Evolutionary conservation across 441 rosid genomes (phyloP), one percentile per base, ranked within the genome.

Genomic region (Pelargonium citronellum): DNA sequence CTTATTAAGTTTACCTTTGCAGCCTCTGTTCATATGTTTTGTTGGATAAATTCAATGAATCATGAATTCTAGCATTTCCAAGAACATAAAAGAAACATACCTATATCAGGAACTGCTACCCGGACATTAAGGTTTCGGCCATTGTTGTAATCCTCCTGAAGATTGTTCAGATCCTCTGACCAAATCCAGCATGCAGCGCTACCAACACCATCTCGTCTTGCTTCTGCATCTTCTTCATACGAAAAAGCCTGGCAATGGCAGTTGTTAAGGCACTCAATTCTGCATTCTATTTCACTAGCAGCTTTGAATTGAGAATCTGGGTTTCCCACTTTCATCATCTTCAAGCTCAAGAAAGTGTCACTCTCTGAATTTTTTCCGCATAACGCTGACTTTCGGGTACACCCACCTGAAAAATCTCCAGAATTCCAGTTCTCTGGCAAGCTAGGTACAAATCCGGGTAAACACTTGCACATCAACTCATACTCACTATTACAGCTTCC

Each of bases 181-280:
- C 94, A 90, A 79, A 87, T 85, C 89, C 85, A 88, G 84, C 96
- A 88, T 7, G 68, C 58, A 4, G 58, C 58, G n/a, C 0, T 3
- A 13, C 60, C 58, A 62, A 69, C 74, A 44, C 39, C 57, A 58
- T 58, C 70, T 65, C 44, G 64, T 68, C 63, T 75, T 44, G 41
- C 43, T 60, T 71, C 69, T 60, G 19, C 20, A 55, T 67, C 68
- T 43, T 27, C 73, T 64, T 70, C 64, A 69, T 76, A 84, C 8
- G 91, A 87, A 75, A 76, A 85, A 17, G 87, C 87, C 66, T 81
- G 82, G 77, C 91, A 88, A 13, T 78, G 74, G 62, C 89, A 85
- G 64, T 76, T 77, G 69, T 78, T 60, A 60, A 60, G 64, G 34
- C 96, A 91, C 79, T 79, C 84, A 37, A 15, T 68, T 69, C 76